A percentile compares a stretch with the other conserved stretches of the same genome.
phyloP scores from a whole-genome alignment of 305 asterid genomes.

The Solanum hybrid region DNA sequence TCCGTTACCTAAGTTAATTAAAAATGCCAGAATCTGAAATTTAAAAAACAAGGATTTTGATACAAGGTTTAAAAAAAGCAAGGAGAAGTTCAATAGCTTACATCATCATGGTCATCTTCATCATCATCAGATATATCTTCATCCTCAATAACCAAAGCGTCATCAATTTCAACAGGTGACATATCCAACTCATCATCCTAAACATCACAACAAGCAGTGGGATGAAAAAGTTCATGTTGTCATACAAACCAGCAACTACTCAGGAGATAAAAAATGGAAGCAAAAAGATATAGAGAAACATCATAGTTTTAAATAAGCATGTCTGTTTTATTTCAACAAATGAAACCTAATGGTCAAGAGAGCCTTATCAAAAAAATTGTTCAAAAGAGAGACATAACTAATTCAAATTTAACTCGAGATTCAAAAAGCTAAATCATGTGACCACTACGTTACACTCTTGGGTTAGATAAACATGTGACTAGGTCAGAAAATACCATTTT shows the following conservation, averaged over 20 bases:
- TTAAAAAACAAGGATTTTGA: neutral
- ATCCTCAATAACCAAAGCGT: slow-evolving; percentile 91
- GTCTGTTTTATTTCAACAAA: neutral
- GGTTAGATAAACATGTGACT: neutral
- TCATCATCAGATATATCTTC: slow-evolving; percentile 94
- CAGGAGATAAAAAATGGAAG: neutral
- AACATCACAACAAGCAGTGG: slow-evolving; percentile 9
- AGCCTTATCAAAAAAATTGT: neutral
- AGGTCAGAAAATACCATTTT: neutral
- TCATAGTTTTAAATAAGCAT: neutral
- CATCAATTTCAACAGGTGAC: slow-evolving; percentile 80
- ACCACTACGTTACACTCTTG: neutral
- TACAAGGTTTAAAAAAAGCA: neutral
- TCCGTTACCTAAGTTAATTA: neutral
- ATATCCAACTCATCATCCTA: slow-evolving; percentile 92
- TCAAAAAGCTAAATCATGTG: neutral
- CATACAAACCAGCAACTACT: neutral
- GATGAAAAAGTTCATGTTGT: neutral
- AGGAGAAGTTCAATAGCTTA: slow-evolving; percentile 21
- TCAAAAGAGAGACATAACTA: neutral
- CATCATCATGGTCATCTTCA: slow-evolving; percentile 79
- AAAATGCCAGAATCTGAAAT: neutral
- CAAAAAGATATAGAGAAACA: neutral
- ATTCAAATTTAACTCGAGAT: neutral
- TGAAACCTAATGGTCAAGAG: neutral